These are phyloP conservation scores for Ceratobasidium sp. DNA, from an alignment of 1,284 basidiomycete species.

Conservation along the genomic window DNA sequence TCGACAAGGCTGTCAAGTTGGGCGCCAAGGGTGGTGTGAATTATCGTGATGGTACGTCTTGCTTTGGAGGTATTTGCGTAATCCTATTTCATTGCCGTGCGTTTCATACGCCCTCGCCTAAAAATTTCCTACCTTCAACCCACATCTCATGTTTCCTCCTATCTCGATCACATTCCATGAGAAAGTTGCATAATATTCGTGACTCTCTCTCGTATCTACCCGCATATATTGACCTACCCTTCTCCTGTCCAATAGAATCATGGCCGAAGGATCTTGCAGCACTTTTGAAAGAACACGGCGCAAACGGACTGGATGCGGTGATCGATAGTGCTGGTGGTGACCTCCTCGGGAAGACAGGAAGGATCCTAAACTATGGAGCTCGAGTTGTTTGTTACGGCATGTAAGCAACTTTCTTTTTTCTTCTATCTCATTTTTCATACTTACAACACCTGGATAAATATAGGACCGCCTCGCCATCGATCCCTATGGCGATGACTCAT, in stretches of 20 bases:
- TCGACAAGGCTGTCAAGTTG: conserved; percentile 67
- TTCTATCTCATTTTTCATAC: too few relatives aligned
- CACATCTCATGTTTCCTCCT: not conserved
- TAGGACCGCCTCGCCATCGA: conserved; percentile 71
- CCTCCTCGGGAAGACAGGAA: conserved; percentile 66
- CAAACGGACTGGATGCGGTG: conserved; percentile 65
- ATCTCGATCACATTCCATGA: too few relatives aligned
- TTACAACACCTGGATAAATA: too few relatives aligned
- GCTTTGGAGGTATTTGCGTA: not conserved
- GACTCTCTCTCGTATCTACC: conserved; percentile 3
- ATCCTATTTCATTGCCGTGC: too few relatives aligned
- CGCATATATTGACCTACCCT: too few relatives aligned
- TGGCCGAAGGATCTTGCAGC: conserved; percentile 68
- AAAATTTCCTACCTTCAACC: too few relatives aligned
- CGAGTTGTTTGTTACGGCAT: conserved; percentile 79
- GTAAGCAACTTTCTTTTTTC: conserved; percentile 53
- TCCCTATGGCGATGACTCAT: conserved; percentile 79
- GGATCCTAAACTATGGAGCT: conserved; percentile 72
- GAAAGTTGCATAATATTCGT: not conserved
- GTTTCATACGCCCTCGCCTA: too few relatives aligned
- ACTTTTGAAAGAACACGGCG: conserved; percentile 57
- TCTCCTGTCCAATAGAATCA: conserved; percentile 53
- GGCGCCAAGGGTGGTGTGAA: conserved; percentile 82
- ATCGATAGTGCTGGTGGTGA: conserved; percentile 85
- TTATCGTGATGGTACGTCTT: conserved; percentile 65